phyloP scores from a whole-genome alignment of 768 basidiomycete species.

The Pisolithus albus region DNA sequence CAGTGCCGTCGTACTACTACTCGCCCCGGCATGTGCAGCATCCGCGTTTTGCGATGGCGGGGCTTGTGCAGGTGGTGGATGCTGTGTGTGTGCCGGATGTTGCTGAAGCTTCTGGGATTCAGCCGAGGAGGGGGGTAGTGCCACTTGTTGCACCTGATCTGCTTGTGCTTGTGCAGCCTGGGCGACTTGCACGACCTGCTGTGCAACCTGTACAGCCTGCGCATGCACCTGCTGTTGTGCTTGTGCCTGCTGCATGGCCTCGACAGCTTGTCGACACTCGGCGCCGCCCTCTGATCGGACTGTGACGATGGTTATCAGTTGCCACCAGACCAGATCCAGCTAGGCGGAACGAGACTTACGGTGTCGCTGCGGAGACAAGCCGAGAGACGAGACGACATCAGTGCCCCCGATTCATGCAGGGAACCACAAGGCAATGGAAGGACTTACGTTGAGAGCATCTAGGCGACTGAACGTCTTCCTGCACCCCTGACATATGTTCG shows the following conservation, averaged over 20 bases:
- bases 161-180: not conserved
- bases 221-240: conserved; percentile 16
- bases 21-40: not conserved
- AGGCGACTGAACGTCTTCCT: conserved; percentile 91
- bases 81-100: not conserved
- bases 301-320: conserved; percentile 29
- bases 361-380: conserved; percentile 48
- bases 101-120: not conserved
- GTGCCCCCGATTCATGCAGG: not conserved
- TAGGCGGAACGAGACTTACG: conserved; percentile 40
- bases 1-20: not conserved
- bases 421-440: conserved; percentile 17
- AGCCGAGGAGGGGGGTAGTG: not conserved
- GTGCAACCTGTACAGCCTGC: conserved; percentile 10
- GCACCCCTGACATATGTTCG: conserved; percentile 86
- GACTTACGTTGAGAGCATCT: conserved; percentile 91
- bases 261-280: conserved; percentile 52
- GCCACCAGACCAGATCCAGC: conserved; percentile 6
- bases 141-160: not conserved
- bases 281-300: conserved; percentile 83
- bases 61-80: not conserved
- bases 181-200: not conserved
- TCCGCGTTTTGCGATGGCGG: not conserved
- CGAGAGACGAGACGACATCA: too few relatives aligned
- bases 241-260: conserved; percentile 29